Conservation (phyloP, 2,329 filamentous ascomycete species). For the Penicillium aurantiogriseum region DNA sequence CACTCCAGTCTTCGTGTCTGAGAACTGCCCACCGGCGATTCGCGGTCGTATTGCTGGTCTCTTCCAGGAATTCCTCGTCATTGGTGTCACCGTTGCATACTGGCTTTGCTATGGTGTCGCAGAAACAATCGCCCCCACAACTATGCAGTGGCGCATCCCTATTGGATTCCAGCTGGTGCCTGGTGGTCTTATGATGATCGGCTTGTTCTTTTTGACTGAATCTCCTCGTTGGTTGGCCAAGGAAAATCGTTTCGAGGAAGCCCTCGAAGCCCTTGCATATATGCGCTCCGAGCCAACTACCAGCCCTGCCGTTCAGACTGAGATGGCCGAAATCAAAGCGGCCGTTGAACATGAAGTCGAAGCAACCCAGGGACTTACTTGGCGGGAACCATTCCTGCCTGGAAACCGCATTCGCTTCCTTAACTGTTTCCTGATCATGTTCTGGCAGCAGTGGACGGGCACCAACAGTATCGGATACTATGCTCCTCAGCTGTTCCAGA, state of each 20-base stretch:
- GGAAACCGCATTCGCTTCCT: slow-evolving; percentile 64
- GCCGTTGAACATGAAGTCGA: slow-evolving; percentile 65
- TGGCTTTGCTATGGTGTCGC: slow-evolving; percentile 55
- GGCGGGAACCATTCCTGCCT: slow-evolving; percentile 58
- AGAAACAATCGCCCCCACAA: slow-evolving; percentile 33
- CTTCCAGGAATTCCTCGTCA: slow-evolving; percentile 56
- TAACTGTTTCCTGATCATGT: slow-evolving; percentile 72
- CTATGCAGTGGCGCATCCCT: slow-evolving; percentile 66
- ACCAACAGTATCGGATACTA: slow-evolving; percentile 76
- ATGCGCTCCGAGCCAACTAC: slow-evolving; percentile 71
- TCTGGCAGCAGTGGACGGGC: slow-evolving; percentile 72
- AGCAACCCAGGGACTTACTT: slow-evolving; percentile 65
- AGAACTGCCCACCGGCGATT: slow-evolving; percentile 48
- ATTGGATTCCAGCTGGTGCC: slow-evolving; percentile 76
- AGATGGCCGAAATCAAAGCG: slow-evolving; percentile 83
- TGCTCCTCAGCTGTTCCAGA: slow-evolving; percentile 52
- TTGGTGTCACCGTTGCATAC: slow-evolving; percentile 39
- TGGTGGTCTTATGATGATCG: slow-evolving; percentile 53
- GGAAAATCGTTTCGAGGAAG: slow-evolving; percentile 65
- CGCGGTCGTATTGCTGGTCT: slow-evolving; percentile 59
- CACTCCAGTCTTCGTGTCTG: background rate
- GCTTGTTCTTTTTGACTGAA: slow-evolving; percentile 67
- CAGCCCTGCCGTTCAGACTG: slow-evolving; percentile 72
- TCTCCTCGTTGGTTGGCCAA: slow-evolving; percentile 84
- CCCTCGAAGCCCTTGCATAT: slow-evolving; percentile 60